phyloP scores from a whole-genome alignment of 129 eudicot genomes.

The Pittosporum tobira region DNA sequence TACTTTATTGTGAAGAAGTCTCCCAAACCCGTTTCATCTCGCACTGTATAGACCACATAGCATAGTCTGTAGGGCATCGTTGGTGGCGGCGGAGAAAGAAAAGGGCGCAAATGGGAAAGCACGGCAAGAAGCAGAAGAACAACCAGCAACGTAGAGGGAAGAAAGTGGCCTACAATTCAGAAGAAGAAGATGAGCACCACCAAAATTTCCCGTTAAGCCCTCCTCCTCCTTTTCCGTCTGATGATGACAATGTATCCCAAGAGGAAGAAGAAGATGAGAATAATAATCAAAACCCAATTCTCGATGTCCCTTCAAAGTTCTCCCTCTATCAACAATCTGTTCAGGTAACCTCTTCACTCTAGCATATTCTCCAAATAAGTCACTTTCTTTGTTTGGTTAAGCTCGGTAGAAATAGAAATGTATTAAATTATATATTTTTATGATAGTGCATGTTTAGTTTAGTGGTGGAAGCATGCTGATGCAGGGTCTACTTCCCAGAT shows the following conservation, averaged over 20 bases:
- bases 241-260: conserved; percentile 25
- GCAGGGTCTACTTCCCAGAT: too few relatives aligned
- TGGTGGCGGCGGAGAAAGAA: too few relatives aligned
- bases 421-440: neutral
- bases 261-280: conserved; percentile 22
- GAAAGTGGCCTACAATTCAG: conserved; percentile 29
- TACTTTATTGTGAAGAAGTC: too few relatives aligned
- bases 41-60: too few relatives aligned
- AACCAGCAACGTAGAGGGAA: conserved; percentile 46
- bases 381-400: too few relatives aligned
- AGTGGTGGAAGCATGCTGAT: too few relatives aligned
- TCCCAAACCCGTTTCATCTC: too few relatives aligned
- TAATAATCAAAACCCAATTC: conserved; percentile 13
- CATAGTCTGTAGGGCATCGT: too few relatives aligned
- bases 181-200: conserved; percentile 31
- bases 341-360: conserved; percentile 47
- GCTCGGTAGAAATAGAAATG: too few relatives aligned
- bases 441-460: too few relatives aligned
- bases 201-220: conserved; percentile 18
- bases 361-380: too few relatives aligned
- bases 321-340: conserved; percentile 20
- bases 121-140: conserved; percentile 66
- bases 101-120: conserved; percentile 95
- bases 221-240: conserved; percentile 18
- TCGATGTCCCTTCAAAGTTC: conserved; percentile 42